A percentile compares a stretch with the other conserved stretches of the same genome.
Evolutionary conservation across 306 rosid genomes (phyloP).

Genomic region (Echinosophora koreensis): DNA sequence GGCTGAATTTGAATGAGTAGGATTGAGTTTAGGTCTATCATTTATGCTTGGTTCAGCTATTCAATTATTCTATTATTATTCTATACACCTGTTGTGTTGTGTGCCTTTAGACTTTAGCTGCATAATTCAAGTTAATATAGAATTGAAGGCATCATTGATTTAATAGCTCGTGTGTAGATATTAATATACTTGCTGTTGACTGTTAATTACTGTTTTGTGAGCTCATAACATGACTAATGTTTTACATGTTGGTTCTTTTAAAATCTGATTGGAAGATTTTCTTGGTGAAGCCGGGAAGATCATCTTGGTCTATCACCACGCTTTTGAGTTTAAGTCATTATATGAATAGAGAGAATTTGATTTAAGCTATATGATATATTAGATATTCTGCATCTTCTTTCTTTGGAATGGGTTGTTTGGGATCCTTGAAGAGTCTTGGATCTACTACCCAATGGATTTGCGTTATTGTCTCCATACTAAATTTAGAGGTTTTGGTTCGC

Average conservation of each 20-base stretch:
- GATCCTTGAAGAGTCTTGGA: too few relatives aligned
- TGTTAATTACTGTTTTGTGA: background rate
- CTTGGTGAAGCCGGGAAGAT: background rate
- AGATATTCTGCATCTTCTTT: background rate
- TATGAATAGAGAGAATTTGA: background rate
- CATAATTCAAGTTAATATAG: slow-evolving; percentile 12
- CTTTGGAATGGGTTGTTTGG: too few relatives aligned
- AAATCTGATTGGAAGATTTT: background rate
- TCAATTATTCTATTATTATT: background rate
- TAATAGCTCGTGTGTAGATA: background rate
- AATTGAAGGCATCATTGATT: slow-evolving; percentile 9
- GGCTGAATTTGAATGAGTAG: too few relatives aligned
- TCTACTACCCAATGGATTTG: background rate
- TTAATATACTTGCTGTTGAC: background rate
- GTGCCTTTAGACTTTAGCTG: slow-evolving; percentile 15
- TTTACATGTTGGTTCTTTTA: background rate
- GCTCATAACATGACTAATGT: background rate
- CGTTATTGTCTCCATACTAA: too few relatives aligned
- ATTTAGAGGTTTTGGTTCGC: background rate
- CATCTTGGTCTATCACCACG: background rate
- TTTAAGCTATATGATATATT: slow-evolving; percentile 2
- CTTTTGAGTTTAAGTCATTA: background rate
- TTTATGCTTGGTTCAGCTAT: background rate
- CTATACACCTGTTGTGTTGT: slow-evolving; percentile 4
- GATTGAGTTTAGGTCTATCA: background rate